A percentile compares a stretch with the other conserved stretches of the same genome.
Conservation (phyloP, 495 filamentous ascomycete species). For the Hyphodiscus hymeniophilus region DNA sequence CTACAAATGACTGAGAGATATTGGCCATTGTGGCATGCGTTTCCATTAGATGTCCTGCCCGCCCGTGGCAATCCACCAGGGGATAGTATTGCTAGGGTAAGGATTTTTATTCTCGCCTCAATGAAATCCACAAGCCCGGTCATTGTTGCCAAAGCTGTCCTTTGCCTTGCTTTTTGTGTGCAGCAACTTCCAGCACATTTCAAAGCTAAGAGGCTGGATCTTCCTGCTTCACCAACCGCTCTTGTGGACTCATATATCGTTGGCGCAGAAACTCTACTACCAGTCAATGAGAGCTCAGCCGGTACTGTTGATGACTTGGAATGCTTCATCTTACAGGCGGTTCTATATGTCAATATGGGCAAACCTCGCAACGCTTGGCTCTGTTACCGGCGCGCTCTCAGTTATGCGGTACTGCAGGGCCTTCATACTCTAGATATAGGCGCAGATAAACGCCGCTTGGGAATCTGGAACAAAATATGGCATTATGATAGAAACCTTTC, state of each 20-base stretch:
- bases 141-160: constrained; percentile 29
- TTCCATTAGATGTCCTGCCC: constrained; percentile 23
- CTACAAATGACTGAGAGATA: constrained; percentile 23
- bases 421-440: constrained; percentile 27
- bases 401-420: constrained; percentile 39
- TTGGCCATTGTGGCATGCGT: constrained; percentile 27
- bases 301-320: constrained; percentile 43
- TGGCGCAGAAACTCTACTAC: constrained; percentile 33
- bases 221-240: neutral
- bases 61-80: neutral
- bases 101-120: constrained; percentile 13
- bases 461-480: constrained; percentile 38
- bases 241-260: constrained; percentile 29
- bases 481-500: constrained; percentile 36
- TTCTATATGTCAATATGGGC: constrained; percentile 40
- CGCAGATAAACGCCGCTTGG: constrained; percentile 25
- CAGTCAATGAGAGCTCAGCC: constrained; percentile 39
- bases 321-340: constrained; percentile 36
- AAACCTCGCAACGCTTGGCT: constrained; percentile 45
- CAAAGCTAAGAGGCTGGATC: neutral
- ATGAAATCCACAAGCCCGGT: constrained; percentile 18
- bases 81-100: neutral
- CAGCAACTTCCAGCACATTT: constrained; percentile 27
- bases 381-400: constrained; percentile 34
- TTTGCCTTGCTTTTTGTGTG: constrained; percentile 30